A percentile compares a stretch with the other conserved stretches of the same genome.
Evolutionary conservation across 352 stramenopile species (phyloP).

Genomic region (Pythium angustatum): DNA sequence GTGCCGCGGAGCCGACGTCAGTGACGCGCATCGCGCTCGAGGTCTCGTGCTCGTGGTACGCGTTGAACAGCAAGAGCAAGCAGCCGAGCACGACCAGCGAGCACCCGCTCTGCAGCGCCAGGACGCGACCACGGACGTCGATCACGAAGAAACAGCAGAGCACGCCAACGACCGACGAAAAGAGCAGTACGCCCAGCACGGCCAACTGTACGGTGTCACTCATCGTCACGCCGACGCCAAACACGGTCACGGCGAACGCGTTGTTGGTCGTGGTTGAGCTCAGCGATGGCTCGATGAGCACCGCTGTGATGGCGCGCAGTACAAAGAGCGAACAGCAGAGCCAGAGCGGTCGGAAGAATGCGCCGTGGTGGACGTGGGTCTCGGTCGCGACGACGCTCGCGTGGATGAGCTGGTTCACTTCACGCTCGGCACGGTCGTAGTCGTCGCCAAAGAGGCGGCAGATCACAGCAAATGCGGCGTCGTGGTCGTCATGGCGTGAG

Average conservation of each 20-base stretch:
- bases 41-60: slow-evolving; percentile 32
- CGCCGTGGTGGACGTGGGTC: slow-evolving; percentile 52
- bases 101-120: slow-evolving; percentile 57
- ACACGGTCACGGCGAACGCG: slow-evolving; percentile 57
- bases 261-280: slow-evolving; percentile 35
- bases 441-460: slow-evolving; percentile 52
- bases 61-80: slow-evolving; percentile 49
- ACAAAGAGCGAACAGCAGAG: slow-evolving; percentile 54
- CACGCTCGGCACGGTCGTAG: slow-evolving; percentile 56
- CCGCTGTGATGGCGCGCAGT: slow-evolving; percentile 47
- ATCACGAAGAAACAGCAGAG: slow-evolving; percentile 62
- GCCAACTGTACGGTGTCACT: slow-evolving; percentile 52
- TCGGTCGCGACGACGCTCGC: slow-evolving; percentile 59
- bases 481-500: slow-evolving; percentile 64
- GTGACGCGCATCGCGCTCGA: slow-evolving; percentile 36
- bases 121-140: slow-evolving; percentile 57
- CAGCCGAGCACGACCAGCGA: slow-evolving; percentile 51
- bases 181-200: slow-evolving; percentile 41
- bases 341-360: slow-evolving; percentile 69
- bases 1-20: slow-evolving; percentile 57
- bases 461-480: slow-evolving; percentile 64
- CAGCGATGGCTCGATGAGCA: slow-evolving; percentile 57
- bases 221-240: slow-evolving; percentile 59
- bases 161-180: slow-evolving; percentile 50
- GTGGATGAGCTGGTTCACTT: slow-evolving; percentile 78